Percentiles rank a stretch among this genome's conserved stretches.
Evolutionary conservation across 2,329 filamentous ascomycete species (phyloP).

Genomic region (Exophiala dermatitidis): DNA sequence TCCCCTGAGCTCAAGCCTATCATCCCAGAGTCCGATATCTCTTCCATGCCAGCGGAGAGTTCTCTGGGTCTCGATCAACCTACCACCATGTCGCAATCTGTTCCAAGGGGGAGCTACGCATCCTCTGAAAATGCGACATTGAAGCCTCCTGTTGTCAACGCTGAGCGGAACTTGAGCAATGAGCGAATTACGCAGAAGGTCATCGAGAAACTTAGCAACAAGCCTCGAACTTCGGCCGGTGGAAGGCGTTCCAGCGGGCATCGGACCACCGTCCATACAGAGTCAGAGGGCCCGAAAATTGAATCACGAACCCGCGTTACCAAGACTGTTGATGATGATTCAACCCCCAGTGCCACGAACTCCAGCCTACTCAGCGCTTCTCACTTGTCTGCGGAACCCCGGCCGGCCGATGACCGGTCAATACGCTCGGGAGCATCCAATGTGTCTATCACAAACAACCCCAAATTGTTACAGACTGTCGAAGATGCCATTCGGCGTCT

Average conservation of each 20-base stretch:
- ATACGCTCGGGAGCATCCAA: conserved; percentile 53
- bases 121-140: conserved; percentile 40
- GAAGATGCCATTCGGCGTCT: conserved; percentile 86
- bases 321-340: conserved; percentile 48
- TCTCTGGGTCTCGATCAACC: conserved; percentile 52
- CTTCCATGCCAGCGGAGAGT: conserved; percentile 67
- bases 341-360: conserved; percentile 47
- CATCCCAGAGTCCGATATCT: conserved; percentile 74
- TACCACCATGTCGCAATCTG: conserved; percentile 27
- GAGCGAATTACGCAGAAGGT: conserved; percentile 62
- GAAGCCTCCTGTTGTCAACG: conserved; percentile 51
- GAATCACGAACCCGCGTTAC: conserved; percentile 44
- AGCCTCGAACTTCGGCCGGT: conserved; percentile 39
- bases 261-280: conserved; percentile 36
- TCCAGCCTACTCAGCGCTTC: conserved; percentile 55
- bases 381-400: conserved; percentile 43
- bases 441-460: conserved; percentile 77
- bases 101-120: conserved; percentile 37
- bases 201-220: conserved; percentile 57
- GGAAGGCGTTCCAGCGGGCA: conserved; percentile 40
- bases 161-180: conserved; percentile 58
- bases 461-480: conserved; percentile 80
- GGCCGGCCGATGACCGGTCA: conserved; percentile 52
- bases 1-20: conserved; percentile 58
- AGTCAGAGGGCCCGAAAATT: conserved; percentile 34